Evolutionary conservation across 805 yeast genomes (phyloP), one percentile per base, ranked within the genome.

Genomic region (Ogataea kodamae): DNA sequence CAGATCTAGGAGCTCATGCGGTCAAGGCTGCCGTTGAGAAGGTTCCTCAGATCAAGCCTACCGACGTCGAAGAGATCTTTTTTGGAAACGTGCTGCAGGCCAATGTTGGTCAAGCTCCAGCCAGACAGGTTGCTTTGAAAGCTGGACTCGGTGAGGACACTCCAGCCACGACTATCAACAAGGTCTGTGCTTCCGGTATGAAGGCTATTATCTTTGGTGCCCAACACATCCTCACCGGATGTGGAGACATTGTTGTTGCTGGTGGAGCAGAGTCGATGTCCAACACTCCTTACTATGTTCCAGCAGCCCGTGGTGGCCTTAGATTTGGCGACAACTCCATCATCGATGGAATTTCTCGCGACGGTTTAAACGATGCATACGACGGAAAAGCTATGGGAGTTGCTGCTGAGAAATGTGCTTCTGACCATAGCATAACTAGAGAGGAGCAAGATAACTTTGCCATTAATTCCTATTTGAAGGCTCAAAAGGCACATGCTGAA

Each of bases 221-320:
- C 24, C 97, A 89, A 67, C 68, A 89, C 33, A 89, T 90, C 50
- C 62, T 83, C 56, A 74, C 92, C 46, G 97, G 97, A 35, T 70
- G 73, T 45, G 95, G 96, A 37, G 96, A 89, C 55, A 80, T 92
- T 40, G 92, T 92, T 28, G 83, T 92, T 47, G 94, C 92, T 20
- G 98, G 97, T 49, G 98, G 98, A 57, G 92, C 96, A 49, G 98
- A 92, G 67, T 82, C 95, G 39, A 90, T 92, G 98, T 71, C 96
- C 40, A 90, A 92, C 59, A 76, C 89, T 21, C 98, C 98, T 35
- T 90, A 89, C 72, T 90, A 90, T 60, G 56, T 86, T 37, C 92
- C 95, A 39, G 58, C 77, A 38, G 88, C 92, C 25, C 83, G 99
- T 67, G 55, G 68, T 28, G 97, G 97, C 50, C 79, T 87, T 50